phyloP scores from a whole-genome alignment of 441 rosid genomes.

The Viola pubescens region DNA sequence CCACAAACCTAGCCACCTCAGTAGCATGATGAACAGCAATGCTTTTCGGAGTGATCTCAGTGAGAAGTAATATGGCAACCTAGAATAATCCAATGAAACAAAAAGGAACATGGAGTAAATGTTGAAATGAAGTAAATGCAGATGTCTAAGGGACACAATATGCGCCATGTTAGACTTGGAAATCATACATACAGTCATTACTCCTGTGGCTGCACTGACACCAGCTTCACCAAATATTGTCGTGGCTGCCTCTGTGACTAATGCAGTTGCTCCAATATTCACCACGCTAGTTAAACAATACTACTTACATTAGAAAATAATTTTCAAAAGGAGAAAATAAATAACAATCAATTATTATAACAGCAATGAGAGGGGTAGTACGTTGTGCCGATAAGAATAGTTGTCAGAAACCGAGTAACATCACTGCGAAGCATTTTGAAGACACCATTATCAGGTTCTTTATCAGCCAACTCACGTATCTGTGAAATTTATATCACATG shows the following conservation, averaged over 20 bases:
- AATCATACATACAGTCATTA: conserved; percentile 77
- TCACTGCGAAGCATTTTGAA: conserved; percentile 94
- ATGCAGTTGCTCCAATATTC: conserved; percentile 98
- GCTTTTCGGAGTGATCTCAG: conserved; percentile 99
- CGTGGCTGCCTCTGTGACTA: conserved; percentile 98
- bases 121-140: conserved; percentile 3
- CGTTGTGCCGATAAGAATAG: conserved; percentile 99
- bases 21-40: conserved; percentile 94
- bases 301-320: conserved; percentile 31
- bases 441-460: conserved; percentile 92
- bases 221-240: conserved; percentile 99
- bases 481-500: conserved; percentile 27
- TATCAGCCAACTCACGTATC: conserved; percentile 96
- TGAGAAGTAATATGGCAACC: conserved; percentile 90
- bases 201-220: conserved; percentile 97
- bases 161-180: neutral
- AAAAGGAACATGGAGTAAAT: neutral
- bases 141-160: neutral
- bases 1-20: conserved; percentile 96
- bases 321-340: conserved; percentile 22
- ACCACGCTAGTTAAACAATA: conserved; percentile 57
- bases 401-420: conserved; percentile 94
- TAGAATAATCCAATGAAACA: conserved; percentile 20
- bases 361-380: conserved; percentile 30
- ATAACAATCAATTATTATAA: conserved; percentile 14